phyloP scores from a whole-genome alignment of 2,329 filamentous ascomycete genomes.

The Colletotrichum agaves region DNA sequence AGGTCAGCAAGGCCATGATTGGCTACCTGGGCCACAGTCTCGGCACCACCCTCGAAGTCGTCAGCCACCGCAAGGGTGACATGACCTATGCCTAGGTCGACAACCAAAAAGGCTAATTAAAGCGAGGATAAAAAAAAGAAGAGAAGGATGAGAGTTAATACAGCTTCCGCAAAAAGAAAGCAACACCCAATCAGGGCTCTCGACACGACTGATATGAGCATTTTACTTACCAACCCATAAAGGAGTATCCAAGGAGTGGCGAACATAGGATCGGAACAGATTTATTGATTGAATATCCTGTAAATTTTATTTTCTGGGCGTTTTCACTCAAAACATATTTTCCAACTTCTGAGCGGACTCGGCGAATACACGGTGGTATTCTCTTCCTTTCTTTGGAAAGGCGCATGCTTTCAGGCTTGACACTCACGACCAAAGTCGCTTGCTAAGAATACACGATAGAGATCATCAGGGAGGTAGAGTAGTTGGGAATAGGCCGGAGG shows the following conservation, averaged over 20 bases:
- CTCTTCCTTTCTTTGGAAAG: background rate
- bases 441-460: background rate
- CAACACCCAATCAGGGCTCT: background rate
- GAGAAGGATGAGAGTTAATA: background rate
- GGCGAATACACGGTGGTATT: background rate
- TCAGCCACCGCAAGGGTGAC: constrained; percentile 50
- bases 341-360: background rate
- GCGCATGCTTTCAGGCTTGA: constrained; percentile 12
- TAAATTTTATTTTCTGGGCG: constrained; percentile 13
- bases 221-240: constrained; percentile 10
- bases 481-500: background rate
- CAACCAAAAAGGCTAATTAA: background rate
- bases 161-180: background rate
- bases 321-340: constrained; percentile 3
- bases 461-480: background rate
- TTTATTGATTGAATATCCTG: background rate
- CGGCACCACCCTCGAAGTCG: constrained; percentile 54
- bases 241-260: constrained; percentile 21
- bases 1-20: constrained; percentile 58
- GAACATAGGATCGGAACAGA: background rate
- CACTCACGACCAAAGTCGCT: background rate
- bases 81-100: constrained; percentile 42
- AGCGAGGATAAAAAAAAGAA: background rate
- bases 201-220: constrained; percentile 32
- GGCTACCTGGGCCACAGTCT: constrained; percentile 57